Evolutionary conservation across 306 rosid species (phyloP), one percentile per base, ranked within the genome.

Genomic region (Lotus japonicus): DNA sequence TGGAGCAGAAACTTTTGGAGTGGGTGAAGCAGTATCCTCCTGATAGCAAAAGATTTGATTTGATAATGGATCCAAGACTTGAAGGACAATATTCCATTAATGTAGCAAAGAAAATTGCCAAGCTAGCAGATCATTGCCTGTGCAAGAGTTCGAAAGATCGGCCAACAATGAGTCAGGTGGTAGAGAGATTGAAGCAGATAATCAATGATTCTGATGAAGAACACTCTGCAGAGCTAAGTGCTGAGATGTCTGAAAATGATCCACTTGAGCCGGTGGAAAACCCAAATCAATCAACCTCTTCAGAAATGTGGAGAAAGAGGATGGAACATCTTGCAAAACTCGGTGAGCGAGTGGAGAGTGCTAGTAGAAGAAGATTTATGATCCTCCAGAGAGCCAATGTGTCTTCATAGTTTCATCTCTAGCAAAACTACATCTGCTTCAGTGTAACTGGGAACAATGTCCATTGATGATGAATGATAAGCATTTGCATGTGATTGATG

Each of bases 261-360:
- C 42, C 71, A 2, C 15, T 5, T 61, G 84, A 82, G 60, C 16
- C 59, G 5, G 81, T 71, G 33, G 71, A 74, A 62, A 70, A 68
- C 38, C 23, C 52, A 43, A 72, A 44, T 4, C 15, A 78, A 31
- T 11, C 39, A 3, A 58, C 66, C 12, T 70, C 89, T 4, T 11
- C 91, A 2, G 84, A 81, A 35, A 81, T 87, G 8, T 84, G 92
- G 92, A 83, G 62, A 69, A 84, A 81, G 78, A 77, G 95, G 60
- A 92, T 92, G 96, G 72, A 77, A 43, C 95, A 89, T 83, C 84
- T 92, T 76, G 90, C 84, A 57, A 89, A 87, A 77, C 89, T 89
- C 55, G 98, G 96, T 43, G 95, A 87, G 77, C 80, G 73, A 5
- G 95, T 77, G 72, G 89, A 85, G 80, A 69, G 82, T 79, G 84